Conservation (phyloP, 257 asterid genomes). For the Solanum commersonii region DNA sequence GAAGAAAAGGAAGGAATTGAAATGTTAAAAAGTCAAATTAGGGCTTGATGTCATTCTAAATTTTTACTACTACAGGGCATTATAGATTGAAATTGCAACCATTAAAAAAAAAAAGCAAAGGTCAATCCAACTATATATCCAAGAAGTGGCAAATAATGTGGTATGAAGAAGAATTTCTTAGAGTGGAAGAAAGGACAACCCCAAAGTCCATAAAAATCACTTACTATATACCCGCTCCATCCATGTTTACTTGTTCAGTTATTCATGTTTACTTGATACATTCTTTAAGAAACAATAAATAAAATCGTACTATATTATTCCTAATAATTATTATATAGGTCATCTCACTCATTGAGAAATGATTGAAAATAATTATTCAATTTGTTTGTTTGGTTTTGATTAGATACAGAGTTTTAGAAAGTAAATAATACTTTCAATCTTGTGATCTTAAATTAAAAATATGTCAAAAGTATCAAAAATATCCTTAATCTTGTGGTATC, state of each 20-base stretch:
- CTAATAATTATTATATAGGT: neutral
- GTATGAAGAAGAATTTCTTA: neutral
- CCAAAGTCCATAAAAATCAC: neutral
- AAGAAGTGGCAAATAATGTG: neutral
- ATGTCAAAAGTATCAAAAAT: no score
- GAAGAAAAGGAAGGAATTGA: neutral
- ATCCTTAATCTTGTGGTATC: neutral
- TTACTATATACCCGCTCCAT: neutral
- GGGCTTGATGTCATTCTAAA: neutral
- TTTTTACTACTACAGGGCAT: neutral
- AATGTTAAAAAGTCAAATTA: neutral
- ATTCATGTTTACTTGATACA: neutral
- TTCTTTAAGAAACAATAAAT: neutral
- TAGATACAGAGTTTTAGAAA: neutral
- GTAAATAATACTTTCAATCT: no score
- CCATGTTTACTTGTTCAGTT: neutral
- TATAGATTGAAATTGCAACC: neutral
- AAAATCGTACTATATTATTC: neutral
- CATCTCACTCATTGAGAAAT: neutral
- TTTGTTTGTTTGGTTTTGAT: neutral
- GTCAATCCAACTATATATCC: neutral
- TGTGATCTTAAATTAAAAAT: no score
- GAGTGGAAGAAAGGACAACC: neutral
- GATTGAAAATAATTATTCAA: neutral
- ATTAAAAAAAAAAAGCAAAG: neutral